Evolutionary conservation across 2,329 filamentous ascomycete genomes (phyloP).

Genomic region (Knoxdaviesia capensis): DNA sequence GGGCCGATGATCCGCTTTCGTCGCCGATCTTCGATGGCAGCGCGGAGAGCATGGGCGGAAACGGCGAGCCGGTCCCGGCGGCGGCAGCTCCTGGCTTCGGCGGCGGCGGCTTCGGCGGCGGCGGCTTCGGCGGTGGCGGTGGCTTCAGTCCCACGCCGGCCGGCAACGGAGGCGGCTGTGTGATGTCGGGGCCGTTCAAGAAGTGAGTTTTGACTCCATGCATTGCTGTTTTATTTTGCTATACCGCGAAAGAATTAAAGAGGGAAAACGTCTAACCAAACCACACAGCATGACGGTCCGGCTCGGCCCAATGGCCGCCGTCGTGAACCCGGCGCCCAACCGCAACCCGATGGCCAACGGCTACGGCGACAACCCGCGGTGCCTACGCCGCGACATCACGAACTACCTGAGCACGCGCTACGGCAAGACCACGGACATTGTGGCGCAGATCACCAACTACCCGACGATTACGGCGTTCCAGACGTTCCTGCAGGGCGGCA

Average conservation of each 20-base stretch:
- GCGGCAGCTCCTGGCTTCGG: slow-evolving; percentile 5
- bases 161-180: slow-evolving; percentile 35
- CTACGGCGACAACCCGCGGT: slow-evolving; percentile 21
- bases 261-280: slow-evolving; percentile 5
- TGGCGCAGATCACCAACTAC: slow-evolving; percentile 11
- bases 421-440: slow-evolving; percentile 10
- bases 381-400: slow-evolving; percentile 20
- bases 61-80: slow-evolving; percentile 13
- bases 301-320: slow-evolving; percentile 11
- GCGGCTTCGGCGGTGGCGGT: slow-evolving; percentile 6
- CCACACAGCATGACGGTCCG: slow-evolving; percentile 8
- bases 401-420: slow-evolving; percentile 10
- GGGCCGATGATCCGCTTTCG: slow-evolving; percentile 20
- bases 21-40: slow-evolving; percentile 35
- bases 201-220: slow-evolving; percentile 12
- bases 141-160: slow-evolving; percentile 12
- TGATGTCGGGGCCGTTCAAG: slow-evolving; percentile 27
- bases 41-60: slow-evolving; percentile 25
- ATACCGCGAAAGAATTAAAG: not conserved
- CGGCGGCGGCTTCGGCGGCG: slow-evolving; percentile 6
- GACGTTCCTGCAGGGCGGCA: slow-evolving; percentile 13
- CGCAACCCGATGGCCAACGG: slow-evolving; percentile 4
- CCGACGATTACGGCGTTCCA: slow-evolving; percentile 4
- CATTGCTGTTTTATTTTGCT: not conserved
- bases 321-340: slow-evolving; percentile 4